phyloP scores from a whole-genome alignment of 148 eudicot species.

The Dianthus caryophyllus region DNA sequence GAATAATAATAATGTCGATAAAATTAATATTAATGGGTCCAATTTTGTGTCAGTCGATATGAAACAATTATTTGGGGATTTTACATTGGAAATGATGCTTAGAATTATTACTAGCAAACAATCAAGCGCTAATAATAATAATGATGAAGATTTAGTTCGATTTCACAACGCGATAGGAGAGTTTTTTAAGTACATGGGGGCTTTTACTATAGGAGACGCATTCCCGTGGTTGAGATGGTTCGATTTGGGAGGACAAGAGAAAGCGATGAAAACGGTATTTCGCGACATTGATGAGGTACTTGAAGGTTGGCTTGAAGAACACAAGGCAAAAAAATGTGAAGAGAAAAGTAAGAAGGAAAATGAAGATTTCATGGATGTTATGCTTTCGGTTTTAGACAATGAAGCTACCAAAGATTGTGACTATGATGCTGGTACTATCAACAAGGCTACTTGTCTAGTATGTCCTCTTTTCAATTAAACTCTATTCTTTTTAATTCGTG shows the following conservation, averaged over 20 bases:
- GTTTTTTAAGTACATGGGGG: constrained; percentile 15
- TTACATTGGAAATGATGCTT: constrained; percentile 24
- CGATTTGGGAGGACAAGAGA: constrained; percentile 35
- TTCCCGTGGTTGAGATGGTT: constrained; percentile 26
- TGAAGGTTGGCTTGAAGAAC: constrained; percentile 28
- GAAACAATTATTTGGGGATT: constrained; percentile 32
- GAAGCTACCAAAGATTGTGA: constrained; percentile 1
- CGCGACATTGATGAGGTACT: constrained; percentile 12
- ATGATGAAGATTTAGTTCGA: constrained; percentile 7
- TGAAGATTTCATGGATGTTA: constrained; percentile 30
- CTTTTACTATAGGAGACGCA: constrained; percentile 18
- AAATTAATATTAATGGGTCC: background rate
- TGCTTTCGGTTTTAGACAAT: constrained; percentile 21
- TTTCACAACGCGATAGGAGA: constrained; percentile 11
- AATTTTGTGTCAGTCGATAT: constrained; percentile 24
- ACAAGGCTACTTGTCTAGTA: constrained; percentile 34
- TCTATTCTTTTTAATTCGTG: no score
- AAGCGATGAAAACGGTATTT: constrained; percentile 21
- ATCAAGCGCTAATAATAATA: constrained; percentile 5
- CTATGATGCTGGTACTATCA: constrained; percentile 24
- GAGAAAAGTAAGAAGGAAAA: background rate
- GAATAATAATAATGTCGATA: background rate
- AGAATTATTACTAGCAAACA: constrained; percentile 31
- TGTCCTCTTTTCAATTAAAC: background rate
- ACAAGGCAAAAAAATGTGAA: constrained; percentile 1